Evolutionary conservation across 2,329 filamentous ascomycete genomes (phyloP).

Genomic region (Polytolypa hystricis): DNA sequence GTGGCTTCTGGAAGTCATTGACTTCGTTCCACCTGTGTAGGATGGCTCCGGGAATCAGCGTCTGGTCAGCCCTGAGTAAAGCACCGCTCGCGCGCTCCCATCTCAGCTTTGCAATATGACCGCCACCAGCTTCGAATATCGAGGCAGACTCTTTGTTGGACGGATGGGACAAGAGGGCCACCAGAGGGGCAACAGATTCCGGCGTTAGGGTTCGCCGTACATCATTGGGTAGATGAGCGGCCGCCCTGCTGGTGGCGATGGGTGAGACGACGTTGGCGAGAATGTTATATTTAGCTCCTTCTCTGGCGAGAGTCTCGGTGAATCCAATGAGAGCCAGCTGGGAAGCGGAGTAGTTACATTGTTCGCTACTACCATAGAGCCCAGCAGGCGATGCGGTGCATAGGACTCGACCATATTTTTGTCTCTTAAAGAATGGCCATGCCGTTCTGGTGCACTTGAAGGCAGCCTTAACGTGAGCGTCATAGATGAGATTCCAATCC

Average conservation of each 20-base stretch:
- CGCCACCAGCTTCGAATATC: conserved; percentile 90
- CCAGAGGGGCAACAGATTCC: conserved; percentile 89
- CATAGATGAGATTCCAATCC: conserved; percentile 93
- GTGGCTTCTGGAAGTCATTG: conserved; percentile 70
- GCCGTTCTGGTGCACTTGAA: conserved; percentile 92
- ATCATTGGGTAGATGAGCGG: conserved; percentile 92
- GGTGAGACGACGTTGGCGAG: conserved; percentile 89
- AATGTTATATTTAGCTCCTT: conserved; percentile 97
- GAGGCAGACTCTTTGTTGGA: conserved; percentile 77
- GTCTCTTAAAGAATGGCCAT: conserved; percentile 96
- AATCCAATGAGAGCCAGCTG: conserved; percentile 94
- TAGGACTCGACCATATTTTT: conserved; percentile 94
- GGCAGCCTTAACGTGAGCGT: conserved; percentile 82
- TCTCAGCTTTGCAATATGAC: conserved; percentile 81
- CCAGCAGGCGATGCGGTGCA: conserved; percentile 92
- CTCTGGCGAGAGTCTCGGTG: conserved; percentile 95
- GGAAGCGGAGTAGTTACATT: conserved; percentile 90
- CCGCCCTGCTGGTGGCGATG: conserved; percentile 72
- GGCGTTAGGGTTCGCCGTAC: conserved; percentile 75
- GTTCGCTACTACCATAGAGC: conserved; percentile 89
- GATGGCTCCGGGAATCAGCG: conserved; percentile 77
- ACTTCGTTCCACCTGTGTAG: conserved; percentile 84
- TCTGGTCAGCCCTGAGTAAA: conserved; percentile 77
- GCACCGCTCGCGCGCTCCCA: conserved; percentile 91
- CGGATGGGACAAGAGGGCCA: conserved; percentile 77